A percentile compares a stretch with the other conserved stretches of the same genome.
Conservation (phyloP, 331 rosid species). For the Malus hybrid region DNA sequence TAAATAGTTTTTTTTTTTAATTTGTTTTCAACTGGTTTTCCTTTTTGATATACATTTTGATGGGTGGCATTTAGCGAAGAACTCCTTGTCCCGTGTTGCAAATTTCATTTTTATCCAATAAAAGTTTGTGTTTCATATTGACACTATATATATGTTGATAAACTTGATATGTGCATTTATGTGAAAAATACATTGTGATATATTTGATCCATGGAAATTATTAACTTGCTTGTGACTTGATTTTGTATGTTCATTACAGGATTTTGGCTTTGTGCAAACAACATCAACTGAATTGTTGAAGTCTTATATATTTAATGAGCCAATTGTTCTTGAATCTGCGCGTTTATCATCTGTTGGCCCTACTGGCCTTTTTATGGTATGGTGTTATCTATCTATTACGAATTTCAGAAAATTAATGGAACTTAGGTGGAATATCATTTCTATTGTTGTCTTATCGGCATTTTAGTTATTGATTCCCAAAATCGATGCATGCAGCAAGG, state of each 20-base stretch:
- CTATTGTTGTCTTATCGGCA: neutral
- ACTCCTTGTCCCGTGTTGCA: neutral
- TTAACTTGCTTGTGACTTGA: conserved; percentile 14
- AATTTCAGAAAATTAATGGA: neutral
- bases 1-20: no score
- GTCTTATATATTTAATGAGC: conserved; percentile 76
- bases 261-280: conserved; percentile 83
- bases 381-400: conserved; percentile 6
- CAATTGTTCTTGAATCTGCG: conserved; percentile 50
- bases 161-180: neutral
- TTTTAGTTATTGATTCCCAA: neutral
- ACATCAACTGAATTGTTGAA: conserved; percentile 83
- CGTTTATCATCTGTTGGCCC: conserved; percentile 69
- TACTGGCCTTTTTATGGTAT: conserved; percentile 57
- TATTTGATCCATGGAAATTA: neutral
- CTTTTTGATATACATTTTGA: neutral
- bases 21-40: neutral
- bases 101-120: neutral
- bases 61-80: neutral
- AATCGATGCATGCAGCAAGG: conserved; percentile 58
- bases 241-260: conserved; percentile 41
- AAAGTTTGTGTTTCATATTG: neutral
- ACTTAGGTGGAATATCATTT: conserved; percentile 3
- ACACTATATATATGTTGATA: neutral
- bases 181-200: neutral